phyloP scores from a whole-genome alignment of 2,329 filamentous ascomycete species.

The Colletotrichum euphorbiae region DNA sequence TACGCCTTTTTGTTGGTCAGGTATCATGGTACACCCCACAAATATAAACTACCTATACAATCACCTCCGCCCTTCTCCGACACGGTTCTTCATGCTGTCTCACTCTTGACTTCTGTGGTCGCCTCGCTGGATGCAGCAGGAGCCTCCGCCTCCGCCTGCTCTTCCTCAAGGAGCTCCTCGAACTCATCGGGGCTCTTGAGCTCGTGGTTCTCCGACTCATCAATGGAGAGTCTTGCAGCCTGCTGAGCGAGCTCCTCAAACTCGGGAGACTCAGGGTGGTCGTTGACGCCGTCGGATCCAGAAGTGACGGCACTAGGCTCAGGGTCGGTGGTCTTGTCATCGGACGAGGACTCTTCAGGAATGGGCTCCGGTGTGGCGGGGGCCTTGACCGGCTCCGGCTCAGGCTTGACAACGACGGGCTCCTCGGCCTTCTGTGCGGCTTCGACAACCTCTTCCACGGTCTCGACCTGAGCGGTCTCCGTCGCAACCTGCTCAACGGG shows the following conservation, averaged over 20 bases:
- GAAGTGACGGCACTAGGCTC: conserved; percentile 1
- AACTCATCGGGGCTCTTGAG: conserved; percentile 39
- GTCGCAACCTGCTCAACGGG: conserved; percentile 22
- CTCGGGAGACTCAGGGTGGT: conserved; percentile 25
- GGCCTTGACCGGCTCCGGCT: conserved; percentile 20
- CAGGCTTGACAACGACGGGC: conserved; percentile 16
- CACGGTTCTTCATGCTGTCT: conserved; percentile 18
- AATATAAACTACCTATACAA: conserved; percentile 38
- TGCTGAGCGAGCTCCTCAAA: conserved; percentile 24
- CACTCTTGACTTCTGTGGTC: conserved; percentile 26
- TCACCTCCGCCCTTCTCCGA: conserved; percentile 7
- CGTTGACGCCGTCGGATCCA: conserved; percentile 9
- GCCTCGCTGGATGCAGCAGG: neutral
- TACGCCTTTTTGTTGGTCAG: conserved; percentile 40
- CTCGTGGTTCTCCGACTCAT: conserved; percentile 23
- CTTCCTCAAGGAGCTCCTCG: conserved; percentile 29
- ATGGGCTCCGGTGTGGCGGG: conserved; percentile 30
- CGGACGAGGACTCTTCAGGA: conserved; percentile 22
- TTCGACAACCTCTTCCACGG: conserved; percentile 39
- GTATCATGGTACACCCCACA: conserved; percentile 40
- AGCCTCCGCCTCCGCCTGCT: conserved; percentile 3
- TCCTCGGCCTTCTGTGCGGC: conserved; percentile 39
- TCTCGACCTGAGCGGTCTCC: conserved; percentile 39
- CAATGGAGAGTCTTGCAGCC: conserved; percentile 11
- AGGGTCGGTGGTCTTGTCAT: conserved; percentile 27